Percentiles rank a stretch among this genome's conserved stretches.
Conservation (phyloP, 2,329 filamentous ascomycete genomes). For the Stachybotrys elegans region DNA sequence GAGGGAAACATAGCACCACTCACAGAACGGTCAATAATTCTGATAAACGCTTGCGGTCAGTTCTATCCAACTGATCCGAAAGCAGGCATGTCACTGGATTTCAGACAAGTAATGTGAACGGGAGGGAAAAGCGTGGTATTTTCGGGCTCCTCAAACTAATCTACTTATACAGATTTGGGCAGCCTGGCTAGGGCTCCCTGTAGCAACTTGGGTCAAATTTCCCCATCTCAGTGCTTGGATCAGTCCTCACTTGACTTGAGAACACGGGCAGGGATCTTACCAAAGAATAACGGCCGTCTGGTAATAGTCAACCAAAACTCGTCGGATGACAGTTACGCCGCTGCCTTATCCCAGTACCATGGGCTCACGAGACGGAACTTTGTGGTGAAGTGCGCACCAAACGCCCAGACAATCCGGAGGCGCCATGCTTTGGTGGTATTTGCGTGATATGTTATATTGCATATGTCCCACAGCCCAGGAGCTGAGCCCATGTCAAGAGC, state of each 20-base stretch:
- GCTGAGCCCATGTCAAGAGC: neutral
- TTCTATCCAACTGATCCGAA: no score
- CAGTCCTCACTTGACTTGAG: neutral
- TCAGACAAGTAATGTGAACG: no score
- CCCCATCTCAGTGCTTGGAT: no score
- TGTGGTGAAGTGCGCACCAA: neutral
- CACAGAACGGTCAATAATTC: no score
- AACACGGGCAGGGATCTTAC: conserved; percentile 5
- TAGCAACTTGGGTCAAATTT: no score
- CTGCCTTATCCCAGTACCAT: neutral
- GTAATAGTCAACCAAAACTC: conserved; percentile 18
- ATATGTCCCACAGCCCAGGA: neutral
- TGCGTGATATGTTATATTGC: neutral
- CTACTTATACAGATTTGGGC: no score
- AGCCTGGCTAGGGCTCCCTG: no score
- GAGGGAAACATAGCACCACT: no score
- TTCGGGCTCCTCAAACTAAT: no score
- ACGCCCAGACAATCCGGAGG: neutral
- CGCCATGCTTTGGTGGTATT: neutral
- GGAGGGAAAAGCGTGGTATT: no score
- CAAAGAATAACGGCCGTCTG: conserved; percentile 13
- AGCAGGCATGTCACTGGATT: no score
- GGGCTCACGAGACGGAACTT: neutral
- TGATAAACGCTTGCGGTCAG: no score
- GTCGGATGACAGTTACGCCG: conserved; percentile 10